Base-by-base conservation (phyloP, 257 asterid species). In the Nicotiana tabacum region DNA sequence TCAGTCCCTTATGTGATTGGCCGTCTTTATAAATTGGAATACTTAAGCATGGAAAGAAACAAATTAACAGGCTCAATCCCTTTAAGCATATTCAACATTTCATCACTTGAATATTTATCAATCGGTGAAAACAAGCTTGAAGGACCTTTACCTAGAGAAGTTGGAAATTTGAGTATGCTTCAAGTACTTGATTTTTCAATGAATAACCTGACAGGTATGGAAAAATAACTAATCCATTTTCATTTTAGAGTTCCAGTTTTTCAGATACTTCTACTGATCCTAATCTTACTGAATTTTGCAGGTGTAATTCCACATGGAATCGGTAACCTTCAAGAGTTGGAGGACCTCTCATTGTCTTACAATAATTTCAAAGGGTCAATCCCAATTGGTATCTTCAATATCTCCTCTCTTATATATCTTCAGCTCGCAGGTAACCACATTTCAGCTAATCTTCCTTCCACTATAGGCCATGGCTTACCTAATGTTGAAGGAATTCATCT, bases 261-360 rank as follows among this genome's bases (percentile, higher is more conserved):
- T 72, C 12, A 2, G 10, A 43, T 46, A 53, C 4, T 53, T 53
- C 58, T 53, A 53, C 58, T 18, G 9, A 37, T 30, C 9, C 18
- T 7, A 30, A 6, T n/a, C 37, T 30, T 39, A 39, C 46, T 39
- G 10, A 43, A 33, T 64, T 33, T 79, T 0, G 53, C 83, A 72
- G 91, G 89, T 53, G 67, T 65, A 7, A 81, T 86, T 72, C 88
- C 88, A 17, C 29, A 66, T 9, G 89, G 82, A 77, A 43, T 88
- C n/a, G 69, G 84, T 35, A 74, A 80, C 3, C 86, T 88, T 39
- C 58, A 32, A 53, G 35, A 39, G 32, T 61, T 85, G 80, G 78
- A 30, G 70, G 29, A 13, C 39, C 77, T 88, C 62, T 57, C 82
- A 24, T 70, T 87, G 77, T 68, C 43, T 46, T 69, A 24, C 68